Percentiles rank a stretch among this genome's conserved stretches.
Conservation (phyloP, 768 basidiomycete genomes). For the Mycena filopes region DNA sequence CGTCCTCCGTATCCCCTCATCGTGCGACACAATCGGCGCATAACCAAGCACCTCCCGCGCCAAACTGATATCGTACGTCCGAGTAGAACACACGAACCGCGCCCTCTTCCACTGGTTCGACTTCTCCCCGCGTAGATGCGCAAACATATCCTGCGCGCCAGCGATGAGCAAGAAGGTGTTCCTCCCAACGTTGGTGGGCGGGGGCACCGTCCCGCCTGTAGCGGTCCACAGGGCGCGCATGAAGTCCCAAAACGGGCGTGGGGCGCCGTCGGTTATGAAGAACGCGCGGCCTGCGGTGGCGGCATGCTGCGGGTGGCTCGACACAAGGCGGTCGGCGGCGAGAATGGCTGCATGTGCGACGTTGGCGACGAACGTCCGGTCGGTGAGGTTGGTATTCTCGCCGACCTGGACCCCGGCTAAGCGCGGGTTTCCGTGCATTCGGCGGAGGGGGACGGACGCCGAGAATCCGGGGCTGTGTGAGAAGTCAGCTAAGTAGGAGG, state of each 20-base stretch:
- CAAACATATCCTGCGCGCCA: slow-evolving; percentile 9
- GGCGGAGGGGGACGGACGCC: slow-evolving; percentile 40
- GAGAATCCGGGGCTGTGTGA: slow-evolving; percentile 41
- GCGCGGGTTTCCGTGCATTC: background rate
- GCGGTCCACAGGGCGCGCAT: slow-evolving; percentile 50
- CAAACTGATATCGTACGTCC: slow-evolving; percentile 62
- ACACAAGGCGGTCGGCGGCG: slow-evolving; percentile 57
- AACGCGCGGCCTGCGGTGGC: slow-evolving; percentile 61
- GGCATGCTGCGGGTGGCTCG: slow-evolving; percentile 45
- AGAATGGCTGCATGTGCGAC: slow-evolving; percentile 64
- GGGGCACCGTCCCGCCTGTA: slow-evolving; percentile 43
- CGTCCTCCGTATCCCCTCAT: slow-evolving; percentile 56
- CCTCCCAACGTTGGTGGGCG: background rate
- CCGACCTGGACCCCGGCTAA: slow-evolving; percentile 53
- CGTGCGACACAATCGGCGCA: slow-evolving; percentile 57
- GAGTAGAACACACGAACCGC: slow-evolving; percentile 48
- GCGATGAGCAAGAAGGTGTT: background rate
- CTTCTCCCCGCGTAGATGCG: slow-evolving; percentile 50
- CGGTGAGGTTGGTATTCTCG: slow-evolving; percentile 57
- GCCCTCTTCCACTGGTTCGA: slow-evolving; percentile 54
- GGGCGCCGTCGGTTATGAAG: slow-evolving; percentile 67
- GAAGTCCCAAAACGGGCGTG: slow-evolving; percentile 65
- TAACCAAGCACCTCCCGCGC: slow-evolving; percentile 61
- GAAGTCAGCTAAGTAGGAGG: background rate
- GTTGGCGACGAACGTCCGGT: slow-evolving; percentile 68